Evolutionary conservation across 805 yeast species (phyloP), one percentile per base, ranked within the genome.

Genomic region (Kazachstania kunashirensis): DNA sequence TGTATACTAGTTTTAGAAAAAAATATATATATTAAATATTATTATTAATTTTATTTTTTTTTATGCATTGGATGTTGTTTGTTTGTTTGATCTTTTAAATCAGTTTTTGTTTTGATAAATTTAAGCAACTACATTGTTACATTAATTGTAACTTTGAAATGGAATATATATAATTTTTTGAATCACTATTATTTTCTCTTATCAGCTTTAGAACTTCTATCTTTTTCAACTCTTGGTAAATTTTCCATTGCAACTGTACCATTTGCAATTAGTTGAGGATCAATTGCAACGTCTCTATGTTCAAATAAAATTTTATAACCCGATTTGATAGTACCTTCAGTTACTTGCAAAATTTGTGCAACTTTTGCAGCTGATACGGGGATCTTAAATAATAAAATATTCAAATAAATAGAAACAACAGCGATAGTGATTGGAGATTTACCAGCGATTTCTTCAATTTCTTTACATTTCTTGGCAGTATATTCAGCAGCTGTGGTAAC

Each of bases 341-440:
- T 83, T 14, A 92, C 97, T 48, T 96, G 97, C 13, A 96, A 75
- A 49, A 83, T 83, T 48, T 85, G 95, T 10, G 95, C 84, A 39
- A 92, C 89, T 52, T 76, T 81, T 2, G 80, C 63, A 0, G 95
- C 88, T 3, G 82, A 67, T 25, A 84, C 66, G 35, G 77, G 81
- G 24, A 79, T 78, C 31, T 82, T 82, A 57, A 88, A 88, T n/a
- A 92, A 64, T n/a, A 84, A 66, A 4, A 89, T 82, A 6, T 95
- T 84, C 83, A 92, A 79, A 62, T 89, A 92, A 33, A 92, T 89
- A 5, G 92, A 94, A 1, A 96, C 94, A 6, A 97, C 97, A 0
- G 97, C 96, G 53, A 92, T 85, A 25, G 98, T 89, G 37, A 88
- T 88, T 20, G 98, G 98, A 3, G 96, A 84, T 48, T 96, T 74